A percentile compares a stretch with the other conserved stretches of the same genome.
Evolutionary conservation across 2,329 filamentous ascomycete species (phyloP).

Genomic region (Akanthomyces muscarius): DNA sequence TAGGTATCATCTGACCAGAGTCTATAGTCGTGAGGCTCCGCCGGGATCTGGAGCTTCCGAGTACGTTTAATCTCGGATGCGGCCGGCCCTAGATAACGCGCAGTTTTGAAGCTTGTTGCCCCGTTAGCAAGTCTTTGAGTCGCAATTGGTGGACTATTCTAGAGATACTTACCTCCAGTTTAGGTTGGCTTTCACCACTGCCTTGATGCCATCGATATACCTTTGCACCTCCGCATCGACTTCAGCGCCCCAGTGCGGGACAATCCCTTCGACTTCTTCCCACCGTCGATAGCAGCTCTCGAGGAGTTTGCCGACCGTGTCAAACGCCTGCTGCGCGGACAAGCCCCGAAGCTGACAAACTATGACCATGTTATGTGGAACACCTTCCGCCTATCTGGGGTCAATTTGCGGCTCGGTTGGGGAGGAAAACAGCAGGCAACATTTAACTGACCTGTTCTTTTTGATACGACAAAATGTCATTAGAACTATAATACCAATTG

Average conservation of each 20-base stretch:
- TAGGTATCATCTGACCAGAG: not conserved
- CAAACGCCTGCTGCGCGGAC: constrained; percentile 23
- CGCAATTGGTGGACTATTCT: too few species aligned
- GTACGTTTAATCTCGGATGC: not conserved
- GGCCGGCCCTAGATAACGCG: constrained; percentile 18
- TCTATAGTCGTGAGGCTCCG: not conserved
- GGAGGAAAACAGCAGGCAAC: too few species aligned
- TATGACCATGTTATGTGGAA: constrained; percentile 23
- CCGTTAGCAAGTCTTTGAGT: not conserved
- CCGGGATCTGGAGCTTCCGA: not conserved
- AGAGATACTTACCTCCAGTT: constrained; percentile 17
- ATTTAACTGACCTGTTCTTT: constrained; percentile 22
- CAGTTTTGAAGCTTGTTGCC: constrained; percentile 18
- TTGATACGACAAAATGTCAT: constrained; percentile 23
- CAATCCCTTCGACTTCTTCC: constrained; percentile 18
- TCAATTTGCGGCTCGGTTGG: not conserved
- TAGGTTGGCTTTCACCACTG: constrained; percentile 23
- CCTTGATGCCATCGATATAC: constrained; percentile 25
- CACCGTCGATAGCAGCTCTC: constrained; percentile 20
- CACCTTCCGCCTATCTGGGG: constrained; percentile 18
- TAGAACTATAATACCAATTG: constrained; percentile 19
- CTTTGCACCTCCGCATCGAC: constrained; percentile 18
- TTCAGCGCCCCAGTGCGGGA: constrained; percentile 19
- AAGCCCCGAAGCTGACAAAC: constrained; percentile 20
- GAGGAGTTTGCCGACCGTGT: constrained; percentile 21